Evolutionary conservation across 1,284 basidiomycete genomes (phyloP).

Genomic region (Irpex lacteus): DNA sequence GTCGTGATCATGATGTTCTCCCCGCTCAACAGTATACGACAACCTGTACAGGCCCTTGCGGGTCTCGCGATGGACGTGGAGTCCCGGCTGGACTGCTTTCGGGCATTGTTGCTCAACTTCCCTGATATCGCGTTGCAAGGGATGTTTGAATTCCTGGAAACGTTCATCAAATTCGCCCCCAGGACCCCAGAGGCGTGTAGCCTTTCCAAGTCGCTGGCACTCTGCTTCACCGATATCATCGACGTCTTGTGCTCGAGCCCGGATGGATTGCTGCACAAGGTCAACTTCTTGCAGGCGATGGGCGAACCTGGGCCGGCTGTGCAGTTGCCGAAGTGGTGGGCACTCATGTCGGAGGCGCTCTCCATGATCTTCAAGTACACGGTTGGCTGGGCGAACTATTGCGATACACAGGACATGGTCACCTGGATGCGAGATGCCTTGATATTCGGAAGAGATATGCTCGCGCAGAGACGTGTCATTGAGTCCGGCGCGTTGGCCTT

Average conservation of each 20-base stretch:
- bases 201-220: slow-evolving; percentile 83
- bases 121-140: slow-evolving; percentile 69
- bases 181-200: slow-evolving; percentile 81
- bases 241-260: slow-evolving; percentile 78
- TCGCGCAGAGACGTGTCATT: slow-evolving; percentile 77
- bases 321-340: slow-evolving; percentile 76
- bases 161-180: slow-evolving; percentile 62
- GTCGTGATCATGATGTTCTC: slow-evolving; percentile 75
- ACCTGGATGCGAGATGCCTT: slow-evolving; percentile 97
- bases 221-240: slow-evolving; percentile 88
- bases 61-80: slow-evolving; percentile 85
- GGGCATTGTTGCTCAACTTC: slow-evolving; percentile 65
- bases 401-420: slow-evolving; percentile 82
- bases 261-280: slow-evolving; percentile 64
- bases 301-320: slow-evolving; percentile 44
- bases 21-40: slow-evolving; percentile 72
- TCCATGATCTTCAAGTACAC: slow-evolving; percentile 84
- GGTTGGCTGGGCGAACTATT: slow-evolving; percentile 76
- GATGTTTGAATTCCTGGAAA: slow-evolving; percentile 61
- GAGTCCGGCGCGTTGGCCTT: slow-evolving; percentile 59
- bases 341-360: slow-evolving; percentile 76
- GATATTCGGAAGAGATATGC: slow-evolving; percentile 84
- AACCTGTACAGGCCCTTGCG: slow-evolving; percentile 71
- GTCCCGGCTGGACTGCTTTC: slow-evolving; percentile 82
- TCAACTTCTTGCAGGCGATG: slow-evolving; percentile 49